A percentile compares a stretch with the other conserved stretches of the same genome.
Evolutionary conservation across 2,329 filamentous ascomycete species (phyloP).

Genomic region (Alternaria arbusti): DNA sequence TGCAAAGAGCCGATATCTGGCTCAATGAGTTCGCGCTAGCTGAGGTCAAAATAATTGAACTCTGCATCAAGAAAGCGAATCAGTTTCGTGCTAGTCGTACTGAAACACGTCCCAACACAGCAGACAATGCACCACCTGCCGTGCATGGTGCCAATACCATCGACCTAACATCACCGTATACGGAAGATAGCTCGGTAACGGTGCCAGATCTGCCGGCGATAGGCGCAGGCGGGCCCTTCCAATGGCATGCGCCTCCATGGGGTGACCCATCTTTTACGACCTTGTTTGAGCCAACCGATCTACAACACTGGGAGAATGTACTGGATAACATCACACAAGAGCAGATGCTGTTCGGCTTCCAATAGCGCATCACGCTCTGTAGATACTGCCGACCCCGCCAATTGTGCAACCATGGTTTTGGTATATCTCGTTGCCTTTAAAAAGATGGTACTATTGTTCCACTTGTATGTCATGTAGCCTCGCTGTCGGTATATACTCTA

Average conservation of each 20-base stretch:
- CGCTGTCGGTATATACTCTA: background rate
- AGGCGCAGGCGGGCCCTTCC: constrained; percentile 11
- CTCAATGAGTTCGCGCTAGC: constrained; percentile 51
- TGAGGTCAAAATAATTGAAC: constrained; percentile 53
- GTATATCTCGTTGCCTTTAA: background rate
- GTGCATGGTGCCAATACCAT: background rate
- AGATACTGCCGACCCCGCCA: no score
- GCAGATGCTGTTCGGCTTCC: constrained; percentile 5
- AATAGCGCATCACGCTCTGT: background rate
- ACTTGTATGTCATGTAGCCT: background rate
- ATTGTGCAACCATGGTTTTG: background rate
- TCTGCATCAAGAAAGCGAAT: constrained; percentile 45
- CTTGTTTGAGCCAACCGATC: constrained; percentile 8
- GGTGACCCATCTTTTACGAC: constrained; percentile 17
- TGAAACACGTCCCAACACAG: background rate
- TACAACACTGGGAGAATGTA: constrained; percentile 26
- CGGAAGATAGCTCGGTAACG: constrained; percentile 2
- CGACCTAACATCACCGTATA: constrained; percentile 9
- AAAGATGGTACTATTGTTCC: background rate
- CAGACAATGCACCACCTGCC: background rate
- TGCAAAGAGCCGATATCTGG: constrained; percentile 51
- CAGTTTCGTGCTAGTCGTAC: constrained; percentile 13
- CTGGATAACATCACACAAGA: constrained; percentile 24
- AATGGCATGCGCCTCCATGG: constrained; percentile 22
- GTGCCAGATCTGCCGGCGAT: constrained; percentile 11